A percentile compares a stretch with the other conserved stretches of the same genome.
Evolutionary conservation across 306 rosid genomes (phyloP).

Genomic region (Fragaria nilgerrensis): DNA sequence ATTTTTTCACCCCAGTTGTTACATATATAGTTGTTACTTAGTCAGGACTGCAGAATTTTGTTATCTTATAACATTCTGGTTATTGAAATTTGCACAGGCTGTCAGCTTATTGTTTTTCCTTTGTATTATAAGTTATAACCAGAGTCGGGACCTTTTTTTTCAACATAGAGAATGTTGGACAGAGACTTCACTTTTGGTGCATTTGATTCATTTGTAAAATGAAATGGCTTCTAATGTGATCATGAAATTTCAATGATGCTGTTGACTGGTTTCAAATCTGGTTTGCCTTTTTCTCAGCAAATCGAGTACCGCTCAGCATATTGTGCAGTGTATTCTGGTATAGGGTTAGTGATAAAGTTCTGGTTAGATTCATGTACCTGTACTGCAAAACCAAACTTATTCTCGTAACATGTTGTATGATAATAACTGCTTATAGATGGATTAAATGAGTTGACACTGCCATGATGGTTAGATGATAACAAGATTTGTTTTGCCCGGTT

Average conservation of each 20-base stretch:
- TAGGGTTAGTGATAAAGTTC: background rate
- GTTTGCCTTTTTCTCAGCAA: background rate
- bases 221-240: slow-evolving; percentile 5
- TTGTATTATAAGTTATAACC: slow-evolving; percentile 33
- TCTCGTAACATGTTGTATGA: background rate
- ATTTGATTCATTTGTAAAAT: slow-evolving; percentile 14
- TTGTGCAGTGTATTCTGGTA: background rate
- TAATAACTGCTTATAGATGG: too few species aligned
- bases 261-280: background rate
- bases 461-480: too few species aligned
- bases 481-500: background rate
- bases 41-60: slow-evolving; percentile 66
- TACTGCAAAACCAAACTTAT: background rate
- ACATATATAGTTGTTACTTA: slow-evolving; percentile 74
- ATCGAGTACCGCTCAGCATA: background rate
- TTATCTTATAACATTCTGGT: slow-evolving; percentile 60
- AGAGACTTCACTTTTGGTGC: slow-evolving; percentile 11
- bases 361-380: background rate
- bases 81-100: slow-evolving; percentile 78
- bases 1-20: slow-evolving; percentile 38
- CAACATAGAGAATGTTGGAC: slow-evolving; percentile 27
- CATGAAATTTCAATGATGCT: background rate
- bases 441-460: background rate
- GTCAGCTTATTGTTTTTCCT: slow-evolving; percentile 23
- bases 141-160: slow-evolving; percentile 5